Base-by-base conservation (phyloP, 192 early-diverging fungal species). In the Podila epicladia region DNA sequence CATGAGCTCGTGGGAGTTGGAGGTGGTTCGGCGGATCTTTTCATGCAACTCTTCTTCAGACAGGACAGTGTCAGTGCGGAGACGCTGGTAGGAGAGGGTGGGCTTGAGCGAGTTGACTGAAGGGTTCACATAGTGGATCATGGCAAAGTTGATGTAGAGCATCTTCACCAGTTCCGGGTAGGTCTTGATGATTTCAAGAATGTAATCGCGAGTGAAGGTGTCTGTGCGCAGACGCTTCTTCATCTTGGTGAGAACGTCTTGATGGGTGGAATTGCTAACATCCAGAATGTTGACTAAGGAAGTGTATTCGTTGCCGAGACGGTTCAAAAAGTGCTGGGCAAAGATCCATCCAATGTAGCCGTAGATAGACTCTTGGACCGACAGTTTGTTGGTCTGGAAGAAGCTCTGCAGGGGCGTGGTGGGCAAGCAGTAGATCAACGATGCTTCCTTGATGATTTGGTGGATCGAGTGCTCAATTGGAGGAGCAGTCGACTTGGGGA, bases 341-440 rank as follows among this genome's bases (percentile, higher is more conserved):
- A 99, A 99, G 73, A 99, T 96, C 97, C 97, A 99, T 31, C 92
- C 94, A 58, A 97, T 93, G 85, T 96, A 94, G 37, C 95, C 97
- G 82, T 99, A 99, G 64, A 97, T 93, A 13, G 96, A 89, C 86
- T 99, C 97, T 85, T 98, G 97, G 55, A 99, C 96, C 0, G 93
- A 94, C 57, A 99, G 90, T 83, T 94, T 90, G 69, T 91, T 92
- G 15, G 91, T 91, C 87, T 98, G 93, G 90, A 98, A 98, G 82
- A 97, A 95, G 41, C 83, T 87, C 87, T 97, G 97, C 64, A 99
- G 89, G 26, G 97, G 96, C 12, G 95, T 97, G 55, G 91, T 94
- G 68, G 97, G 97, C 67, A 99, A 83, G 86, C 95, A 97, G 91
- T 95, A 98, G 83, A 99, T 89, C 68, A 99, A 87, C 70, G 94